These are phyloP conservation scores for Magnolia sinica DNA, from an alignment of 164 flowering plant genomes.

Conservation along the genomic window DNA sequence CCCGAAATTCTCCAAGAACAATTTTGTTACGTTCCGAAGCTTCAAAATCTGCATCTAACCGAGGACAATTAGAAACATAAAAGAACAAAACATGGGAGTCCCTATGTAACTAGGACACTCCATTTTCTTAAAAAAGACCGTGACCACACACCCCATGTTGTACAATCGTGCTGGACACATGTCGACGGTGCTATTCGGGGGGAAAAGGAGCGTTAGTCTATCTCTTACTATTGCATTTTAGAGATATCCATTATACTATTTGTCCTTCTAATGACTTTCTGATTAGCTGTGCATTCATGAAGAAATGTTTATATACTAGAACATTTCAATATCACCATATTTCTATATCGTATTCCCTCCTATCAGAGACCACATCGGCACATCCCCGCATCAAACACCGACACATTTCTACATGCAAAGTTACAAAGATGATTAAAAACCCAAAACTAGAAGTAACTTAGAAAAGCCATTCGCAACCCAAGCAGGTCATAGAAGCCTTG, in stretches of 20 bases:
- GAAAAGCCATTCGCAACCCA: no score
- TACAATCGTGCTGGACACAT: background rate
- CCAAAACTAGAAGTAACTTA: no score
- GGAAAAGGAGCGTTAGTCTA: background rate
- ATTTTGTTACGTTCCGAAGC: background rate
- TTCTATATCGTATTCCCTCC: no score
- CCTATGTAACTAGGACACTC: background rate
- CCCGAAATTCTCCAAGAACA: slow-evolving; percentile 1
- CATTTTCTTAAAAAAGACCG: background rate
- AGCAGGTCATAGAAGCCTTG: no score
- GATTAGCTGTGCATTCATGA: no score
- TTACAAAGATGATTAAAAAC: no score
- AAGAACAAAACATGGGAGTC: background rate
- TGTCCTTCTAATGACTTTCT: no score
- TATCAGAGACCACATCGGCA: no score
- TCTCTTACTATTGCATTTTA: background rate
- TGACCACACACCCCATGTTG: background rate
- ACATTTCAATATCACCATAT: no score
- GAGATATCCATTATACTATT: background rate
- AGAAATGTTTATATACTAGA: no score
- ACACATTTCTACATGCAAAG: no score
- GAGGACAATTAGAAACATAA: background rate
- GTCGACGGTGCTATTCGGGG: background rate
- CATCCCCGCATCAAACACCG: no score
- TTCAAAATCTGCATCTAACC: background rate